Conservation (phyloP, 2,329 filamentous ascomycete genomes). For the Sclerotinia sclerotiorum region DNA sequence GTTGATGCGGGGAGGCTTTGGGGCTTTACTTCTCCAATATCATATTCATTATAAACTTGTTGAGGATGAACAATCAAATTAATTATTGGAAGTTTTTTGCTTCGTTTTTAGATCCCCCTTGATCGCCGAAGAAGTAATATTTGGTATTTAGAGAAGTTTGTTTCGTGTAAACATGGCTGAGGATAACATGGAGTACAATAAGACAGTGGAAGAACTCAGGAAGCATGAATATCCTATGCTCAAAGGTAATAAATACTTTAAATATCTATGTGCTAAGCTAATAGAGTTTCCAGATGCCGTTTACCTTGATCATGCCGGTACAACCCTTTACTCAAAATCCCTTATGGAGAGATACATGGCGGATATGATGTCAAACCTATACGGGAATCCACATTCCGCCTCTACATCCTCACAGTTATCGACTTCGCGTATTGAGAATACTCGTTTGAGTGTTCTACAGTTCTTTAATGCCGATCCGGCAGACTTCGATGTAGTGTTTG, state of each 20-base stretch:
- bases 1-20: slow-evolving; percentile 1
- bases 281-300: slow-evolving; percentile 31
- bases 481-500: slow-evolving; percentile 85
- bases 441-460: slow-evolving; percentile 66
- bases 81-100: slow-evolving; percentile 13
- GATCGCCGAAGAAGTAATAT: background rate
- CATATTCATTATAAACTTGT: background rate
- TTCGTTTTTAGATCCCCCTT: slow-evolving; percentile 25
- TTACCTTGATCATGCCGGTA: slow-evolving; percentile 95
- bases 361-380: slow-evolving; percentile 75
- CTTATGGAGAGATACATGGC: slow-evolving; percentile 70
- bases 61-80: slow-evolving; percentile 28
- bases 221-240: slow-evolving; percentile 68
- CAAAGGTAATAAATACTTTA: slow-evolving; percentile 49
- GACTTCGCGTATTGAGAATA: slow-evolving; percentile 71
- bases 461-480: slow-evolving; percentile 82
- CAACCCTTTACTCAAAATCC: slow-evolving; percentile 78
- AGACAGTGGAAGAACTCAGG: slow-evolving; percentile 58
- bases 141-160: background rate
- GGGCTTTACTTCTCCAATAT: slow-evolving; percentile 4
- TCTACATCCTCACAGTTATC: slow-evolving; percentile 78
- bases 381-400: slow-evolving; percentile 89
- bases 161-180: slow-evolving; percentile 29
- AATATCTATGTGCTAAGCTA: slow-evolving; percentile 6
- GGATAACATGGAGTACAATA: slow-evolving; percentile 51